Conservation (phyloP, 495 filamentous ascomycete species). For the Tuber calosporum region DNA sequence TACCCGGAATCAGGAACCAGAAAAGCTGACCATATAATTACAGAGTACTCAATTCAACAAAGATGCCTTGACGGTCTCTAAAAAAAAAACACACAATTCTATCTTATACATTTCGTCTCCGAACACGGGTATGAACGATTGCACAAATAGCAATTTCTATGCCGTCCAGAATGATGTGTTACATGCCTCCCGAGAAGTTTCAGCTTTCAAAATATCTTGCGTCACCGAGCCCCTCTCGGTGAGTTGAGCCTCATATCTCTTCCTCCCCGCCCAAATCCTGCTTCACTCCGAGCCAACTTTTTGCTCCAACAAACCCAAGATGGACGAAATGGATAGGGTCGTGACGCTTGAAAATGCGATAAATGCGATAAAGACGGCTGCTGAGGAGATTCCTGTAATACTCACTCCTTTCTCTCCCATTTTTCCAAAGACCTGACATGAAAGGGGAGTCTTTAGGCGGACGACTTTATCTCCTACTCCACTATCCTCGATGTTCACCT, state of each 20-base stretch:
- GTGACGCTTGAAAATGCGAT: conserved; percentile 42
- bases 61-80: neutral
- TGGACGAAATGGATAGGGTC: conserved; percentile 26
- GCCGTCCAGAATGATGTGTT: neutral
- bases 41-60: neutral
- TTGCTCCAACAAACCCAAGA: neutral
- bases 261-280: conserved; percentile 9
- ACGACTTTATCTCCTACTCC: conserved; percentile 41
- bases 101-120: neutral
- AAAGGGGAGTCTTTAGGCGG: conserved; percentile 25
- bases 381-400: conserved; percentile 40
- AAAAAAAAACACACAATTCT: neutral
- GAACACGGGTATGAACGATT: neutral
- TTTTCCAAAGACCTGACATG: conserved; percentile 6
- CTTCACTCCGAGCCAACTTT: conserved; percentile 6
- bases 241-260: conserved; percentile 29
- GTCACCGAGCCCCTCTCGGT: conserved; percentile 22
- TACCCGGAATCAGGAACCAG: neutral
- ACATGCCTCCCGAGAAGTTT: neutral
- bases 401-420: neutral
- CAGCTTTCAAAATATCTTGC: neutral
- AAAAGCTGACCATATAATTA: neutral
- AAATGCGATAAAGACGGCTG: conserved; percentile 39
- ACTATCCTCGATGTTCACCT: conserved; percentile 42
- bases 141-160: neutral